Percentiles rank a stretch among this genome's conserved stretches.
These are phyloP conservation scores for Clarireedia hainanense DNA, from an alignment of 2,329 filamentous ascomycete genomes.

Conservation along the genomic window DNA sequence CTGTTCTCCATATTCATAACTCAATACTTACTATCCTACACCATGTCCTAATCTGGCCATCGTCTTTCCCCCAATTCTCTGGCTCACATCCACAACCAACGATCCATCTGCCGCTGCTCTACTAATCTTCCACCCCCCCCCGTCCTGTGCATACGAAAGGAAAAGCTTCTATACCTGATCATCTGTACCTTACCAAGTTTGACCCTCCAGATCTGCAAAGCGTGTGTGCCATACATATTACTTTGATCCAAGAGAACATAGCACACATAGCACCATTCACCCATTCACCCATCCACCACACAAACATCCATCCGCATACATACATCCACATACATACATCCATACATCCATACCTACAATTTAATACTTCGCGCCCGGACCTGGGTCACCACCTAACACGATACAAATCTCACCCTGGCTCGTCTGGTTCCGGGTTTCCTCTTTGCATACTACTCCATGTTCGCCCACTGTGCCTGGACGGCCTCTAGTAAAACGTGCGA, in stretches of 20 bases:
- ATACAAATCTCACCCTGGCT: slow-evolving; percentile 5
- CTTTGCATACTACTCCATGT: slow-evolving; percentile 5
- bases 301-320: not conserved
- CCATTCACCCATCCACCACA: not conserved
- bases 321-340: not conserved
- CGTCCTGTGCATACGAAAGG: no score
- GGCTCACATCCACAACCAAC: no score
- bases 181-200: no score
- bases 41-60: no score
- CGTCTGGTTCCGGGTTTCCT: slow-evolving; percentile 1
- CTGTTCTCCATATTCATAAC: no score
- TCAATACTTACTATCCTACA: no score
- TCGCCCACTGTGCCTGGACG: slow-evolving; percentile 18
- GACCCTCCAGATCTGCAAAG: no score
- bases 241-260: not conserved
- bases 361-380: slow-evolving; percentile 6
- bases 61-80: no score
- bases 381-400: not conserved
- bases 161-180: no score
- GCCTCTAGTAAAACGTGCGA: slow-evolving; percentile 23
- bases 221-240: not conserved
- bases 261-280: not conserved
- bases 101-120: no score
- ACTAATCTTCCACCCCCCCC: no score
- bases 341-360: not conserved